phyloP scores from a whole-genome alignment of 306 rosid genomes.

The Lagenaria siceraria region DNA sequence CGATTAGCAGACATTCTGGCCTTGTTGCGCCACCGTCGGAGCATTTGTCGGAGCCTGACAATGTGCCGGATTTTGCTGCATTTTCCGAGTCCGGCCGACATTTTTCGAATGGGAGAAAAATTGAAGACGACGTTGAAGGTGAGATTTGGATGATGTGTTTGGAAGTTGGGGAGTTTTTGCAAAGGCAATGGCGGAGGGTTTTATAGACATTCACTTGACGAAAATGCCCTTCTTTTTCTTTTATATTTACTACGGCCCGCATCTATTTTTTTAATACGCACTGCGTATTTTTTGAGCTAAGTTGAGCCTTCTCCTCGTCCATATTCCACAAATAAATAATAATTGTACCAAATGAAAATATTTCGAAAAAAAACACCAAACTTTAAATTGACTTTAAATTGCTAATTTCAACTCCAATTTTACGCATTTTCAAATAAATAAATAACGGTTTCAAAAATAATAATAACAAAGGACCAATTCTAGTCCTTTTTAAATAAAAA shows the following conservation, averaged over 20 bases:
- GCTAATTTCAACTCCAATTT: neutral
- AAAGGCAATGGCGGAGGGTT: neutral
- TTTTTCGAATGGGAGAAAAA: neutral
- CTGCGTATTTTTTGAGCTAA: neutral
- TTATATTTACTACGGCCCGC: neutral
- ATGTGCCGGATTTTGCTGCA: slow-evolving; percentile 93
- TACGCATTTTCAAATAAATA: neutral
- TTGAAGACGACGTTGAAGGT: neutral
- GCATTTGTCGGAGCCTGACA: slow-evolving; percentile 78
- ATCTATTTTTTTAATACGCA: neutral
- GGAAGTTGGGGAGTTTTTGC: neutral
- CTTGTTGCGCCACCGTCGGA: slow-evolving; percentile 80
- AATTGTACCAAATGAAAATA: neutral
- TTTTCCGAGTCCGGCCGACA: slow-evolving; percentile 51
- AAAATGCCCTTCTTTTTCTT: neutral
- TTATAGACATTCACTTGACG: neutral
- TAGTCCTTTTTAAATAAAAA: too few relatives aligned
- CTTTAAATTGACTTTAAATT: neutral
- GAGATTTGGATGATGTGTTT: neutral
- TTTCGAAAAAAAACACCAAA: neutral
- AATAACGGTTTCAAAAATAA: too few relatives aligned
- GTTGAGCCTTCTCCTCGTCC: neutral
- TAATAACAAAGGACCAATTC: too few relatives aligned
- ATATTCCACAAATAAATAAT: neutral
- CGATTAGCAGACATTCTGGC: slow-evolving; percentile 51